A percentile compares a stretch with the other conserved stretches of the same genome.
phyloP scores from a whole-genome alignment of 768 basidiomycete species.

The Suillus bovinus region DNA sequence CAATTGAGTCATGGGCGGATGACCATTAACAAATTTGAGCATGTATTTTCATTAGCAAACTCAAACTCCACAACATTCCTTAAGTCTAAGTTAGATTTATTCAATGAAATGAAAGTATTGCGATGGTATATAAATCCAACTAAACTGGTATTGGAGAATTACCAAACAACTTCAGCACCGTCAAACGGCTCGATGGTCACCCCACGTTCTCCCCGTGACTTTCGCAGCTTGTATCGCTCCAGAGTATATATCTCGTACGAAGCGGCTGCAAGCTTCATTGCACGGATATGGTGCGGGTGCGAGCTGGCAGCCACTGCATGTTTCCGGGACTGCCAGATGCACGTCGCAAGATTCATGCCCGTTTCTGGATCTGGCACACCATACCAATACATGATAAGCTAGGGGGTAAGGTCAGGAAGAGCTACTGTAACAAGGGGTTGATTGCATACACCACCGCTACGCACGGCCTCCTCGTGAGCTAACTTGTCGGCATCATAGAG shows the following conservation, averaged over 20 bases:
- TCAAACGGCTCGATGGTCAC: conserved; percentile 62
- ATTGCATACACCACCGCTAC: conserved; percentile 73
- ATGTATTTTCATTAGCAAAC: conserved; percentile 18
- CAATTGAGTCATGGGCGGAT: conserved; percentile 41
- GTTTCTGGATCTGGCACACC: conserved; percentile 76
- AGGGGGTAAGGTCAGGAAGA: conserved; percentile 11
- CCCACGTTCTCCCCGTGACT: conserved; percentile 55
- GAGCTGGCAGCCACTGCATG: conserved; percentile 82
- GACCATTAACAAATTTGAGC: conserved; percentile 4
- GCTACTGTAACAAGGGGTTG: neutral
- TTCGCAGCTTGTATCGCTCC: conserved; percentile 74
- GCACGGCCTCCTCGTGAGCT: conserved; percentile 93
- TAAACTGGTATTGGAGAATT: conserved; percentile 17
- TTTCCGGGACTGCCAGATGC: conserved; percentile 90
- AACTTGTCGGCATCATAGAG: conserved; percentile 85
- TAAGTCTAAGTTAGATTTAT: neutral
- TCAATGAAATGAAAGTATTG: neutral
- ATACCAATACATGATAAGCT: conserved; percentile 94
- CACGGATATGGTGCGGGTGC: conserved; percentile 77
- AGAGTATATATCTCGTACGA: conserved; percentile 81
- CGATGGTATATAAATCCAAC: conserved; percentile 12
- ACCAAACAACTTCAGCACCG: conserved; percentile 74
- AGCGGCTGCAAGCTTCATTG: conserved; percentile 75
- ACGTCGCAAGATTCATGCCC: conserved; percentile 90
- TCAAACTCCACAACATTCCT: neutral